A percentile compares a stretch with the other conserved stretches of the same genome.
These are phyloP conservation scores for Malania oleifera DNA, from an alignment of 164 flowering plant genomes.

Conservation along the genomic window DNA sequence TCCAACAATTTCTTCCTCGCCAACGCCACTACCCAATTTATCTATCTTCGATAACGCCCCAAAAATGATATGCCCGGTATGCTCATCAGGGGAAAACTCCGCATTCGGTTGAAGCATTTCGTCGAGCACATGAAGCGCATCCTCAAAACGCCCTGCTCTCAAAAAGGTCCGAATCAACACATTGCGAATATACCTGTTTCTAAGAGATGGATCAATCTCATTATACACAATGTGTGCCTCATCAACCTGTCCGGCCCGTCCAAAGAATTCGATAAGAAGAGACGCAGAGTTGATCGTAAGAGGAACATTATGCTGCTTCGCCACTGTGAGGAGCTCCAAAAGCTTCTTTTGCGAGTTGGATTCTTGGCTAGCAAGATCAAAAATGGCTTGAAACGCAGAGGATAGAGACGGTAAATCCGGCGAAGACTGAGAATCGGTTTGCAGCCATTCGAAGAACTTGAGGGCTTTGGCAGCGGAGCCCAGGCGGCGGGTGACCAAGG, in stretches of 20 bases:
- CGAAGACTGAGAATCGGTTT: background rate
- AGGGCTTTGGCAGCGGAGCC: conserved; percentile 36
- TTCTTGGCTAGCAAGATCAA: conserved; percentile 43
- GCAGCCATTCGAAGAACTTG: conserved; percentile 40
- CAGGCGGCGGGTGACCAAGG: conserved; percentile 30
- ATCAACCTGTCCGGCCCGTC: conserved; percentile 33
- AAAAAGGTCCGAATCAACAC: conserved; percentile 28
- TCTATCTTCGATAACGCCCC: conserved; percentile 22
- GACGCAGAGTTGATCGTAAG: conserved; percentile 33
- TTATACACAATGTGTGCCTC: conserved; percentile 33
- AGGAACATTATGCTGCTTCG: conserved; percentile 33
- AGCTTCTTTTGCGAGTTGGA: conserved; percentile 24
- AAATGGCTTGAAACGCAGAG: conserved; percentile 39
- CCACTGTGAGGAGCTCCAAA: conserved; percentile 21
- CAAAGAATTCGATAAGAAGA: conserved; percentile 34
- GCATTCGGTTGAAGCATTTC: conserved; percentile 47
- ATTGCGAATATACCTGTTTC: conserved; percentile 40
- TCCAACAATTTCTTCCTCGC: conserved; percentile 26
- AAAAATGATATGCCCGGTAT: conserved; percentile 47
- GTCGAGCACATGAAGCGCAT: conserved; percentile 48
- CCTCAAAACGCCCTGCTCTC: conserved; percentile 19
- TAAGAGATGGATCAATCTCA: conserved; percentile 24
- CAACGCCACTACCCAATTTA: conserved; percentile 11
- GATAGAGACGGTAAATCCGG: conserved; percentile 19
- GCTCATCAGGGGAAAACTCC: conserved; percentile 28